Conservation (phyloP, 192 early-diverging fungal species). For the Linnemannia hyalina region DNA sequence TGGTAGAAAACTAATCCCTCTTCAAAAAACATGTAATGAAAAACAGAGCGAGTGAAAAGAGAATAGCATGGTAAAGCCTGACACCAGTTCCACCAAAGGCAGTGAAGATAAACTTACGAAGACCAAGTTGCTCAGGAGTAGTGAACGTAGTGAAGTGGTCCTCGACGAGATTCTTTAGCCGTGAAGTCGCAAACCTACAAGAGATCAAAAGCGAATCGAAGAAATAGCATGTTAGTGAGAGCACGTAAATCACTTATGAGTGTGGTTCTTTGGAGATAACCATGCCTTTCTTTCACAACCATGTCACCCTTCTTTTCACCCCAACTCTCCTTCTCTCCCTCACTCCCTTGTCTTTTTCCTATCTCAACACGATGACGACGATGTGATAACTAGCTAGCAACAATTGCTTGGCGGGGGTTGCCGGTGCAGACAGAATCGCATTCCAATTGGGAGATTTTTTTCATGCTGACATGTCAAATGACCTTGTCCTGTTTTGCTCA, state of each 20-base stretch:
- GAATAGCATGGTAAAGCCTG: not conserved
- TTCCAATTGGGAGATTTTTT: not conserved
- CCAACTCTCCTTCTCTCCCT: not conserved
- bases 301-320: not conserved
- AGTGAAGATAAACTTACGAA: constrained; percentile 59
- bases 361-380: not conserved
- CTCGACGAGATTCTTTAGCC: constrained; percentile 69
- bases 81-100: not conserved
- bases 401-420: not conserved
- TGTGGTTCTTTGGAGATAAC: not conserved
- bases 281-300: constrained; percentile 3
- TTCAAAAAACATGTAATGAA: not conserved
- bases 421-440: not conserved
- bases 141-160: constrained; percentile 70
- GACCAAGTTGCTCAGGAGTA: constrained; percentile 61
- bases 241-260: too few species aligned
- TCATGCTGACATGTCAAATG: not conserved
- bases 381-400: not conserved
- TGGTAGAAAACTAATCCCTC: not conserved
- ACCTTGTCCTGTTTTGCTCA: not conserved
- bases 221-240: not conserved
- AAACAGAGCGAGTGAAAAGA: not conserved
- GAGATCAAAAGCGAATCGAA: not conserved
- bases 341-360: not conserved
- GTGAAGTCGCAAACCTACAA: constrained; percentile 66